Evolutionary conservation across 208 protist genomes (phyloP).

Genomic region (Trypanosoma caninum): DNA sequence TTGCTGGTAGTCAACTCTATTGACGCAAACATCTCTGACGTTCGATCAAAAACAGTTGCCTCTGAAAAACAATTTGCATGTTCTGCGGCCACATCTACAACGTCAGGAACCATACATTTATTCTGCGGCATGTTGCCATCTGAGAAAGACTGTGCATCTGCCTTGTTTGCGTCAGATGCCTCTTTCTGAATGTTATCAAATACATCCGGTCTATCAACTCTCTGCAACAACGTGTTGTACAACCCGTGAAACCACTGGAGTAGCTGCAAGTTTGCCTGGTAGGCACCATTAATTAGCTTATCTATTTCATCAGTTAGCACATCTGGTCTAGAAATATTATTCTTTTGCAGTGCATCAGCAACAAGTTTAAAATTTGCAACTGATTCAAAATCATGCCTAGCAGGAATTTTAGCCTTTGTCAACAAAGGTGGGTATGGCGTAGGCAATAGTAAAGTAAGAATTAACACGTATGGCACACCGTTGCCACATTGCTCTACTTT

Average conservation of each 20-base stretch:
- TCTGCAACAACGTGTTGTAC: conserved; percentile 31
- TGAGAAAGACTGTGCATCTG: too few relatives aligned
- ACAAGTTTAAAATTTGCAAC: conserved; percentile 96
- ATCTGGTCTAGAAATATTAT: conserved; percentile 73
- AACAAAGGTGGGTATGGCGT: conserved; percentile 71
- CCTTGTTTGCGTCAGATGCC: too few relatives aligned
- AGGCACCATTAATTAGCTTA: conserved; percentile 93
- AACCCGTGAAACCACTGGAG: conserved; percentile 95
- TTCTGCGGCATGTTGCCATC: too few relatives aligned
- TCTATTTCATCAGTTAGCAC: conserved; percentile 77
- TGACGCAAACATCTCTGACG: too few relatives aligned
- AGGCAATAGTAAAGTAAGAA: conserved; percentile 92
- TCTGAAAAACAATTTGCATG: too few relatives aligned
- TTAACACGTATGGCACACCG: conserved; percentile 91
- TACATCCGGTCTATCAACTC: neutral
- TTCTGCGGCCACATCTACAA: too few relatives aligned
- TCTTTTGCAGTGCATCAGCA: conserved; percentile 88
- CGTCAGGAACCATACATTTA: too few relatives aligned
- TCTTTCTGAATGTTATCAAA: too few relatives aligned
- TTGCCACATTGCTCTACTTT: conserved; percentile 85
- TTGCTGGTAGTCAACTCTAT: too few relatives aligned
- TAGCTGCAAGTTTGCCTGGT: conserved; percentile 97
- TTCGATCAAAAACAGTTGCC: too few relatives aligned
- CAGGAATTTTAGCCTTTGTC: conserved; percentile 85
- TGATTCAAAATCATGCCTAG: conserved; percentile 93